phyloP scores from a whole-genome alignment of 2,329 filamentous ascomycete genomes.

The Penicillium carneum region DNA sequence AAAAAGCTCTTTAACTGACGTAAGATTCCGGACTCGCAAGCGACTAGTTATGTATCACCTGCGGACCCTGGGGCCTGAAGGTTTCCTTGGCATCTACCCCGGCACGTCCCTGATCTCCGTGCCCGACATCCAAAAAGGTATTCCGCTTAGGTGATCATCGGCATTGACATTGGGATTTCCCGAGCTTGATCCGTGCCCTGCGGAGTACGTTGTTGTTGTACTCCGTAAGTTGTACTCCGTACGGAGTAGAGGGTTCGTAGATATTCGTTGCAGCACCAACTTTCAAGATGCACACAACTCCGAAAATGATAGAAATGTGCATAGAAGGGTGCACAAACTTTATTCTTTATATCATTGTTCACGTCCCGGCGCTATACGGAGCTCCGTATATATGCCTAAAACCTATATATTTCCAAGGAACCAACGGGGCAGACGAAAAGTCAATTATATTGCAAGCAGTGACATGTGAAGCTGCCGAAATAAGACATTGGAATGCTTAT shows the following conservation, averaged over 20 bases:
- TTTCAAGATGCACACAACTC: too few relatives aligned
- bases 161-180: not conserved
- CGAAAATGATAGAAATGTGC: too few relatives aligned
- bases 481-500: constrained; percentile 11
- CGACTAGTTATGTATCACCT: constrained; percentile 22
- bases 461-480: constrained; percentile 14
- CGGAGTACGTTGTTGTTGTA: too few relatives aligned
- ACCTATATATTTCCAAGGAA: constrained; percentile 6
- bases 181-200: too few relatives aligned
- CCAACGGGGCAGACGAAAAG: constrained; percentile 27
- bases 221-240: too few relatives aligned
- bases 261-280: not conserved
- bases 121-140: not conserved
- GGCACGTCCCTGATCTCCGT: constrained; percentile 27
- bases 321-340: not conserved
- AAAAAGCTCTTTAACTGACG: not conserved
- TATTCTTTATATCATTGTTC: not conserved
- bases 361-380: not conserved
- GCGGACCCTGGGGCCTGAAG: constrained; percentile 35
- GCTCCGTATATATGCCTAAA: too few relatives aligned
- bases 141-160: constrained; percentile 15
- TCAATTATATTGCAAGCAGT: constrained; percentile 27
- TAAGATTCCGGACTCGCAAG: constrained; percentile 3
- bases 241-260: not conserved
- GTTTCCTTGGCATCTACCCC: constrained; percentile 25